Evolutionary conservation across 305 asterid genomes (phyloP).

Genomic region (Fraxinus baroniana): DNA sequence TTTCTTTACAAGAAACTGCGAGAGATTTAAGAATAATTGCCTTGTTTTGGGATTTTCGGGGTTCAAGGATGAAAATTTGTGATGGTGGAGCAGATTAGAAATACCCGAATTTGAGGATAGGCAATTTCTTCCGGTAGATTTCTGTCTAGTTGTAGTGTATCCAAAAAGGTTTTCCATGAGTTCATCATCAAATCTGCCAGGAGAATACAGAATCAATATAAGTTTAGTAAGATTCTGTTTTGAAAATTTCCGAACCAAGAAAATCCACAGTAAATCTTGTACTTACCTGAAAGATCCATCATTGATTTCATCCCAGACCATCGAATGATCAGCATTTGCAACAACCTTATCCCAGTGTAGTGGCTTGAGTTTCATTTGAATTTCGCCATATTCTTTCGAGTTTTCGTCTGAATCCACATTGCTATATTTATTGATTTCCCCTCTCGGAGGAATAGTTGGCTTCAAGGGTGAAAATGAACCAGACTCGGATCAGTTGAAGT

Average conservation of each 20-base stretch:
- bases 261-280: background rate
- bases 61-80: slow-evolving; percentile 65
- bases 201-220: background rate
- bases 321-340: slow-evolving; percentile 72
- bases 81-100: slow-evolving; percentile 35
- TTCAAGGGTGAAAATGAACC: slow-evolving; percentile 24
- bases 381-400: slow-evolving; percentile 28
- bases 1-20: slow-evolving; percentile 55
- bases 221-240: background rate
- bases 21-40: slow-evolving; percentile 73
- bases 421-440: slow-evolving; percentile 15
- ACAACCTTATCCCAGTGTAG: slow-evolving; percentile 83
- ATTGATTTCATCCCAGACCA: slow-evolving; percentile 82
- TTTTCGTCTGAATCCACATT: slow-evolving; percentile 26
- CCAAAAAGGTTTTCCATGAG: slow-evolving; percentile 77
- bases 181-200: slow-evolving; percentile 66
- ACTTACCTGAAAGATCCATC: slow-evolving; percentile 77
- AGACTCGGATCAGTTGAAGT: slow-evolving; percentile 17
- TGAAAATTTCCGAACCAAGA: background rate
- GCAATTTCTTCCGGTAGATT: slow-evolving; percentile 30
- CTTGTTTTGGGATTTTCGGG: slow-evolving; percentile 72
- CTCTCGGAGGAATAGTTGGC: slow-evolving; percentile 46
- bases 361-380: slow-evolving; percentile 59
- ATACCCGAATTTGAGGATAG: slow-evolving; percentile 21
- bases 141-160: slow-evolving; percentile 38